Evolutionary conservation across 2,329 filamentous ascomycete species (phyloP), one percentile per base, ranked within the genome.

Genomic region (Didymella exigua): DNA sequence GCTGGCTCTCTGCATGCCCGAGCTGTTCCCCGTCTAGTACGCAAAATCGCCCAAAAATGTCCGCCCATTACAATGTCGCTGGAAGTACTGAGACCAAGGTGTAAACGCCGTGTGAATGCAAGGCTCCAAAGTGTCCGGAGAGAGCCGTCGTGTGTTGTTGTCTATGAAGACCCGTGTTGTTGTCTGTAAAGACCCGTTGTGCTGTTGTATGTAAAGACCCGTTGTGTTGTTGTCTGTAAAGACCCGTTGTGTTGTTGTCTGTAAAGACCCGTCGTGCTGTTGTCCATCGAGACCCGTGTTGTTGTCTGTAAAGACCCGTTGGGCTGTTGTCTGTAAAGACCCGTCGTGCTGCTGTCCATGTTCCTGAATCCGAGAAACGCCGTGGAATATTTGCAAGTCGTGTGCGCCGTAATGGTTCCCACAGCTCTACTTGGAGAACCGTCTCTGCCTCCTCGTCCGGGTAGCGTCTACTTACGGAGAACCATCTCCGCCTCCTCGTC

Each of bases 381-480:
- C 50, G 42, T 42, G 27, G 23, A 37, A 47, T 29, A n/a, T 14
- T 23, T n/a, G 19, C 19, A 33, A 44, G 34, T 38, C 24, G 31
- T 36, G 19, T 42, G 37, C 38, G 29, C 30, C 47, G 27, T 24
- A 8, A 23, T 40, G 23, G 21, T 19, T 26, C n/a, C n/a, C n/a
- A n/a, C 26, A 27, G 5, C 26, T 27, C 31, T 16, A 16, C 14
- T 11, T 31, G 27, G 19, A 5, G n/a, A 33, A n/a, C 30, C 30
- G 14, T 31, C 30, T 31, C 30, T 11, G 6, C 30, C 30, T 31
- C 23, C n/a, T n/a, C n/a, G n/a, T n/a, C n/a, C n/a, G n/a, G n/a
- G n/a, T n/a, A n/a, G n/a, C 31, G 50, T 60, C 56, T 65, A 70
- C 56, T 73, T 72, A n/a, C 66, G 59, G 26, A 74, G 66, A 36